Base-by-base conservation (phyloP, 139 green algal genomes). In the Nannochloris sp. region DNA sequence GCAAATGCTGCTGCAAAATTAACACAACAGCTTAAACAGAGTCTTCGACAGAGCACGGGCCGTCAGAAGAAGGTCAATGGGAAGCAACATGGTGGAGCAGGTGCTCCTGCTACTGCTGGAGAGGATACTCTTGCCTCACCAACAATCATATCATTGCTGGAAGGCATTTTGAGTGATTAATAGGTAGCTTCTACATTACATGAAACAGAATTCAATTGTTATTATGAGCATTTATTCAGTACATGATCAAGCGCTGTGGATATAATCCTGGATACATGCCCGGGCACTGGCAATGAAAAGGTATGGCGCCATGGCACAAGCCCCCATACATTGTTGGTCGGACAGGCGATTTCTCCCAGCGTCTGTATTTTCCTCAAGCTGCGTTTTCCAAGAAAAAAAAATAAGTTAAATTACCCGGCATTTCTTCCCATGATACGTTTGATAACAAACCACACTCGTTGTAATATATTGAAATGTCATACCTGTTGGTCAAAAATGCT, bases 401-500 rank as follows among this genome's bases (percentile, higher is more conserved):
- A 51, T 26, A 51, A 12, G 33, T 40, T 40, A 12, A 40, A 40
- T 40, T 40, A 8, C 33, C 33, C 10, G 33, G 11, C 33, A 8
- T 40, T 40, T 40, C 33, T 40, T 10, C 33, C 33, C 33, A 40
- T 40, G 8, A 40, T 40, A 40, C 33, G 33, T 40, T 12, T 10
- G 10, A 40, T 40, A 40, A 40, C 3, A 40, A 8, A 12, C 33
- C 8, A 40, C 33, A 40, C 33, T 0, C 6, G 33, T 40, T 40
- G 33, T 40, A 40, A 13, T 11, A 40, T 40, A 40, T 40, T 40
- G 33, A 40, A 40, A 40, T 40, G 33, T 40, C 33, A 23, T 53
- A 53, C 46, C 74, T 72, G 60, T 81, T 84, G 36, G 50, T 79
- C 23, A 84, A 33, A 56, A 84, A 84, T 1, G 76, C 78, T 58